Percentiles rank a stretch among this genome's conserved stretches.
phyloP scores from a whole-genome alignment of 768 basidiomycete genomes.

The Lactifluus volemus region DNA sequence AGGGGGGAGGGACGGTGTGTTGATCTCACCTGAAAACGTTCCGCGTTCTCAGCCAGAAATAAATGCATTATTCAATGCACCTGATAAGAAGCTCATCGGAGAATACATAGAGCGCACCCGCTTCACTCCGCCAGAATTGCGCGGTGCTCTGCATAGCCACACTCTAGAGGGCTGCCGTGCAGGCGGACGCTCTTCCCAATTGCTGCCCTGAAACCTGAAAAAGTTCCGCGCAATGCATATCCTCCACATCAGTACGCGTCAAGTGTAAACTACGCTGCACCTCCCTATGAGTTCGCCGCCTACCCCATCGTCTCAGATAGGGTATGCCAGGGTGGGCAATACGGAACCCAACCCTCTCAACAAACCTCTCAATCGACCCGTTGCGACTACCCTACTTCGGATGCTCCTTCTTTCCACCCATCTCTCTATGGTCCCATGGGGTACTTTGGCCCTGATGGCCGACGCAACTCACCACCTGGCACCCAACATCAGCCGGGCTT shows the following conservation, averaged over 20 bases:
- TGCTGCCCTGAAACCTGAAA: too few relatives aligned
- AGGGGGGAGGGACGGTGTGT: too few relatives aligned
- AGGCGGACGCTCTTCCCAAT: too few relatives aligned
- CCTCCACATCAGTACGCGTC: neutral
- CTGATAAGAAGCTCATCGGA: too few relatives aligned
- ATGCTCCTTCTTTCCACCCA: neutral
- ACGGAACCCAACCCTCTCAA: neutral
- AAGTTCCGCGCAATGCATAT: too few relatives aligned
- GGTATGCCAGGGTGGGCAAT: neutral
- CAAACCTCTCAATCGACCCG: neutral
- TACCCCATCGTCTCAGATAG: constrained; percentile 3
- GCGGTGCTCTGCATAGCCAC: too few relatives aligned
- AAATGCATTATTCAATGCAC: too few relatives aligned
- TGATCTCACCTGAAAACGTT: too few relatives aligned
- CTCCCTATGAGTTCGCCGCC: constrained; percentile 14
- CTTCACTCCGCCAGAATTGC: too few relatives aligned
- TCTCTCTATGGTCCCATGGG: neutral
- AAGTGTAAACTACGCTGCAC: constrained; percentile 2
- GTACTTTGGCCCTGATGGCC: neutral
- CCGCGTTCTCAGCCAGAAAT: too few relatives aligned
- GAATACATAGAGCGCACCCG: too few relatives aligned
- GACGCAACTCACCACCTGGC: neutral
- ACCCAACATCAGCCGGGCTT: constrained; percentile 4
- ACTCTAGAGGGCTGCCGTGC: too few relatives aligned
- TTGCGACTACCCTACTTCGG: constrained; percentile 4